phyloP scores from a whole-genome alignment of 2,329 filamentous ascomycete genomes.

The Onygenales sp. region DNA sequence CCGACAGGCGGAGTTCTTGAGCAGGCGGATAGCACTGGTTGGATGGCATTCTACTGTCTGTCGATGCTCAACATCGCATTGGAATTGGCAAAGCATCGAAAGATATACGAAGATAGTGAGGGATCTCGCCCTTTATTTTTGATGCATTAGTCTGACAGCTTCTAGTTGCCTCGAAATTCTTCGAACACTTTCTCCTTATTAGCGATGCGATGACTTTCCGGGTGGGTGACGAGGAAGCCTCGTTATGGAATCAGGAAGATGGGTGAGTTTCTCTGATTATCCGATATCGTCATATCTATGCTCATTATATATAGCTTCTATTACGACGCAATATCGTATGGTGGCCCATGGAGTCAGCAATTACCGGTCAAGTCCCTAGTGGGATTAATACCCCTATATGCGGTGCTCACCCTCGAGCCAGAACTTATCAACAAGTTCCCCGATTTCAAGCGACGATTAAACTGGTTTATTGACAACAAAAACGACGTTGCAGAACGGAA shows the following conservation, averaged over 20 bases:
- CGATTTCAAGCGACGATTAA: constrained; percentile 80
- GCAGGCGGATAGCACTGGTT: constrained; percentile 94
- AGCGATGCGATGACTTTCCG: constrained; percentile 94
- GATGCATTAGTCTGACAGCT: not conserved
- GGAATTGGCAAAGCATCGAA: constrained; percentile 87
- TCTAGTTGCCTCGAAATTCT: constrained; percentile 86
- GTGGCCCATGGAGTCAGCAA: constrained; percentile 86
- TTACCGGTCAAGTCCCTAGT: constrained; percentile 86
- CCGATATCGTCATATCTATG: not conserved
- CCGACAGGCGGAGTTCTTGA: constrained; percentile 89
- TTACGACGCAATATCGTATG: constrained; percentile 96
- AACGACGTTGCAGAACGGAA: constrained; percentile 84
- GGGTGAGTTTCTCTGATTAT: constrained; percentile 30
- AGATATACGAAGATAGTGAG: constrained; percentile 77
- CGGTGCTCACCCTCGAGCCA: constrained; percentile 83
- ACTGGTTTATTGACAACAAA: constrained; percentile 89
- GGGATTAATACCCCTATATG: constrained; percentile 86
- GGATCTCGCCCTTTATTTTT: not conserved
- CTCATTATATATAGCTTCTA: constrained; percentile 56
- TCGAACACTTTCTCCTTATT: constrained; percentile 97
- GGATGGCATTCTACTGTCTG: constrained; percentile 97
- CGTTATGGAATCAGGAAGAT: constrained; percentile 92
- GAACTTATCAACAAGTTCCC: constrained; percentile 88
- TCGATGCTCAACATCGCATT: constrained; percentile 96
- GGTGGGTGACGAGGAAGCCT: constrained; percentile 61